Evolutionary conservation across 2,329 filamentous ascomycete genomes (phyloP).

Genomic region (Ceratocystis destructans): DNA sequence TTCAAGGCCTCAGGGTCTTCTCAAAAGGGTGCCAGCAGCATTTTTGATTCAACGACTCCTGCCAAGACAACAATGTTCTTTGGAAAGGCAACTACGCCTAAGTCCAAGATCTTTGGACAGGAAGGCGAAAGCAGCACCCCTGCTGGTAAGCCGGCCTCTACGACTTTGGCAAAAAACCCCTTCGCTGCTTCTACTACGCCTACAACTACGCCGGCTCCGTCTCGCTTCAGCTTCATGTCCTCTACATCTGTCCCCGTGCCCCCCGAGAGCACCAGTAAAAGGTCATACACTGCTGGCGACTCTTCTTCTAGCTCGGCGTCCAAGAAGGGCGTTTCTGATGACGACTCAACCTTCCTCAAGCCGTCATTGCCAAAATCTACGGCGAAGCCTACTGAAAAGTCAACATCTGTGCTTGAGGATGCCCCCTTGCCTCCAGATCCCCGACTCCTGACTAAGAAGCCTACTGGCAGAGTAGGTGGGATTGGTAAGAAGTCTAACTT

Average conservation of each 20-base stretch:
- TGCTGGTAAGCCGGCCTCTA: neutral
- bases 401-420: constrained; percentile 22
- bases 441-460: constrained; percentile 26
- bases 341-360: constrained; percentile 14
- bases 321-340: constrained; percentile 17
- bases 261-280: constrained; percentile 43
- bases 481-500: constrained; percentile 13
- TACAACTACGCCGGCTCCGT: constrained; percentile 38
- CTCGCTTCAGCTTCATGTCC: constrained; percentile 33
- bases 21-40: constrained; percentile 1
- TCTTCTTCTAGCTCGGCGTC: constrained; percentile 33
- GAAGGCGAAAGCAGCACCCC: neutral
- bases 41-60: constrained; percentile 9
- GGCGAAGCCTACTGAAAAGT: constrained; percentile 19
- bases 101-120: constrained; percentile 10
- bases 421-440: constrained; percentile 34
- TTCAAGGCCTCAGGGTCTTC: neutral
- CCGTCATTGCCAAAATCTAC: constrained; percentile 10
- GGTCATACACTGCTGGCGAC: constrained; percentile 35
- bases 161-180: constrained; percentile 4
- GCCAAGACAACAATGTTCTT: constrained; percentile 13
- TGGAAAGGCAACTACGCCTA: constrained; percentile 7
- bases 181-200: constrained; percentile 33
- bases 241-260: constrained; percentile 32
- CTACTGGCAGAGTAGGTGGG: neutral